Base-by-base conservation (phyloP, 169 alveolate species). In the Toxoplasma gondii region DNA sequence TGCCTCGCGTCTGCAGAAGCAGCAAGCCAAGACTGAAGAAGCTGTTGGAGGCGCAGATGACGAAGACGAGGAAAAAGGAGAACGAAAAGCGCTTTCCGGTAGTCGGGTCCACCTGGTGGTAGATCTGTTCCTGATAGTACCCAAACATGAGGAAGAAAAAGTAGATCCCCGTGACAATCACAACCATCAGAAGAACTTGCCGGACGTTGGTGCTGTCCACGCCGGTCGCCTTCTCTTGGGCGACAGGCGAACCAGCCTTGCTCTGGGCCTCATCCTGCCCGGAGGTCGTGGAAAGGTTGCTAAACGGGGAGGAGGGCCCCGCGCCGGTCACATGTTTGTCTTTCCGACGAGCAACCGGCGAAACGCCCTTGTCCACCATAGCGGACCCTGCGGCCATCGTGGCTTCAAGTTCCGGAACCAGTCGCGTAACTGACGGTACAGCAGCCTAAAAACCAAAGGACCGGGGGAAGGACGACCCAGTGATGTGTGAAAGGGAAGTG, bases 41-140 rank as follows among this genome's bases (percentile, higher is more conserved):
- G 0, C 78, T 45, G 49, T 69, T 70, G 29, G 80, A 36, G 29
- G 70, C 69, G 34, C 88, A 88, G 12, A 58, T 83, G 4, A 49
- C 34, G 36, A 82, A 92, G 34, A 94, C 91, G 34, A 94, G 69
- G 29, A 88, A 94, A 67, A 67, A 58, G 39, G 88, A 39, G 83
- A 31, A 94, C 24, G 81, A 70, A 88, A 94, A 94, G 0, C 78
- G 44, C n/a, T 78, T 67, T 2, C 88, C 88, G 0, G 96, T 64
- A 1, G 17, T 34, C 0, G 91, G 86, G 45, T 94, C 53, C 2
- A 45, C 41, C 44, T 41, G 34, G 70, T 53, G 90, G 86, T 49
- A 94, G 41, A 94, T 64, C 81, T 80, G 64, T 45, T 94, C 96
- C 86, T 94, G 96, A n/a, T 41, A 74, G 54, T 53, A 45, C 16